Conservation (phyloP, 306 rosid species). For the Comarum palustre region DNA sequence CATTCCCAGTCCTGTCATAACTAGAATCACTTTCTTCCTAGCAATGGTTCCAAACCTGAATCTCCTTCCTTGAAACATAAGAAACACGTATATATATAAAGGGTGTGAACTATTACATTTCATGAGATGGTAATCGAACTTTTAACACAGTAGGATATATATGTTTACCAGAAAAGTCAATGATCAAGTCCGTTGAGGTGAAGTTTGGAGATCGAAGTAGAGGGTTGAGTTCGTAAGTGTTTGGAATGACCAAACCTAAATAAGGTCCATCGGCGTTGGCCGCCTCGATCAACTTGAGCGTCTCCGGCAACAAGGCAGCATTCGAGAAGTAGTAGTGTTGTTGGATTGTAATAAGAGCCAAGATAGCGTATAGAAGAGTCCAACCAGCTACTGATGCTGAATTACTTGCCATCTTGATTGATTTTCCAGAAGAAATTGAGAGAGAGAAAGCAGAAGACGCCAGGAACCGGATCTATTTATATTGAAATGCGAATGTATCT, state of each 20-base stretch:
- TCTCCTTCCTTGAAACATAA: slow-evolving; percentile 32
- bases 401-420: background rate
- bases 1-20: slow-evolving; percentile 43
- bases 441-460: background rate
- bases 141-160: background rate
- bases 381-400: background rate
- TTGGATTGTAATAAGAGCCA: background rate
- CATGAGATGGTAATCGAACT: background rate
- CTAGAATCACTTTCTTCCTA: slow-evolving; percentile 26
- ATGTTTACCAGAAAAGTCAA: slow-evolving; percentile 45
- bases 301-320: slow-evolving; percentile 29
- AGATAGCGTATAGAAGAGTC: background rate
- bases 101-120: background rate
- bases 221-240: slow-evolving; percentile 43
- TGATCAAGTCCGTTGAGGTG: slow-evolving; percentile 21
- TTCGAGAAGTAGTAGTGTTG: slow-evolving; percentile 7
- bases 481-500: background rate
- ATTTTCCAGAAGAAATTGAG: background rate
- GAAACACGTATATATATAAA: background rate
- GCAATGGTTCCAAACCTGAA: slow-evolving; percentile 35
- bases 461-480: background rate
- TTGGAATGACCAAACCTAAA: slow-evolving; percentile 53
- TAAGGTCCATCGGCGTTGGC: slow-evolving; percentile 47
- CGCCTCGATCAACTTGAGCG: slow-evolving; percentile 24
- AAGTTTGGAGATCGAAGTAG: slow-evolving; percentile 46